Base-by-base conservation (phyloP, 257 asterid genomes). In the Paraleonurus japonicus region DNA sequence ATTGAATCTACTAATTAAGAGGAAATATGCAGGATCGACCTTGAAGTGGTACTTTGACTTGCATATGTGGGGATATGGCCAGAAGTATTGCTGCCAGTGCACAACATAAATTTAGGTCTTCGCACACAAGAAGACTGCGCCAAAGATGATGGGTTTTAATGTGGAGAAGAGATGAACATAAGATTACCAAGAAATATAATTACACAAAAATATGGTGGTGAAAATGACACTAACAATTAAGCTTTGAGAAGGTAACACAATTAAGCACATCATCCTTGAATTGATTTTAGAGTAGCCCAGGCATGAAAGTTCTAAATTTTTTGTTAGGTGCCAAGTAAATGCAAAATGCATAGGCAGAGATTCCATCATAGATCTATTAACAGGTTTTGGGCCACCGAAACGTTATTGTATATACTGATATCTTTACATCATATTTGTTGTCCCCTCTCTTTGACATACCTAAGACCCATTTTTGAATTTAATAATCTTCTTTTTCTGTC, bases 41-140 rank as follows among this genome's bases (percentile, higher is more conserved):
- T 80, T 61, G 98, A 75, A 45, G 87, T 62, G 71, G 91, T 76
- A 78, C 37, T 88, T 81, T 85, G 90, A 79, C 80, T 74, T 28
- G 91, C 67, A 71, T 86, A 79, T 7, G 91, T 85, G 63, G 92
- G 92, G 75, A 87, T 84, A 84, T 88, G 81, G 72, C 90, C 93
- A 12, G 91, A 66, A 17, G 83, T 37, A 78, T 53, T 83, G 72
- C 81, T 75, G 39, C 91, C 91, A 5, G 82, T 66, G 81, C 85
- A 83, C 84, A 86, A 10, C 48, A 83, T 86, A 68, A 79, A 86
- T 75, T 86, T 86, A 74, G 91, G 88, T 69, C 88, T 83, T 70
- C 88, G 79, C 51, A 81, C 85, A 65, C 82, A 79, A 59, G 82
- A 26, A 35, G 87, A 77, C 98, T 92, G 90, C 79, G 65, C 35